Conservation (phyloP, 345 rosid species). For the Syzygium jambos region DNA sequence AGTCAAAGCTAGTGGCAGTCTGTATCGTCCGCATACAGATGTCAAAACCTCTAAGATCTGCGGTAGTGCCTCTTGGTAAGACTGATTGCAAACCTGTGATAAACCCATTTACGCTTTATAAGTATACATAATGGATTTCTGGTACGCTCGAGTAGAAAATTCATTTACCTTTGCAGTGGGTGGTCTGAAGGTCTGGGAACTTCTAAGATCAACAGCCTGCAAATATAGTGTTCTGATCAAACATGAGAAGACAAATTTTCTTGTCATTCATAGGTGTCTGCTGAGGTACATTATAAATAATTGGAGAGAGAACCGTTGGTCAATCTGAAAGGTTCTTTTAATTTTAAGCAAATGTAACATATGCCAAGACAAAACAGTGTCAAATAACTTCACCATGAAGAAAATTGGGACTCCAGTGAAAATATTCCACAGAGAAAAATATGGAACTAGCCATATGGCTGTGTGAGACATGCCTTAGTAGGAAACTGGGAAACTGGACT, state of each 20-base stretch:
- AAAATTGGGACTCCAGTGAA: background rate
- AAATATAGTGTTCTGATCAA: background rate
- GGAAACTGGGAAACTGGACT: background rate
- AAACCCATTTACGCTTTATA: conserved; percentile 10
- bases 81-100: conserved; percentile 46
- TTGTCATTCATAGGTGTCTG: background rate
- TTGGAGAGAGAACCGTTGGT: background rate
- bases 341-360: background rate
- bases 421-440: background rate
- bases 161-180: conserved; percentile 40
- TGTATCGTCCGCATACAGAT: conserved; percentile 49
- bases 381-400: background rate
- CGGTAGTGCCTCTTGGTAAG: conserved; percentile 40
- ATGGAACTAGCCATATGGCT: background rate
- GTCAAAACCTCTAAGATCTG: conserved; percentile 44
- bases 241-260: conserved; percentile 4
- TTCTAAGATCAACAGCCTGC: conserved; percentile 79
- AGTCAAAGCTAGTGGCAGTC: conserved; percentile 69
- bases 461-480: background rate
- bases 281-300: background rate
- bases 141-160: background rate
- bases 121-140: background rate
- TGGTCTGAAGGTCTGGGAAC: conserved; percentile 45
- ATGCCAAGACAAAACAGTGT: background rate
- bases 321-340: background rate